Evolutionary conservation across 139 green algal species (phyloP).

Genomic region (Pleodorina starrii): DNA sequence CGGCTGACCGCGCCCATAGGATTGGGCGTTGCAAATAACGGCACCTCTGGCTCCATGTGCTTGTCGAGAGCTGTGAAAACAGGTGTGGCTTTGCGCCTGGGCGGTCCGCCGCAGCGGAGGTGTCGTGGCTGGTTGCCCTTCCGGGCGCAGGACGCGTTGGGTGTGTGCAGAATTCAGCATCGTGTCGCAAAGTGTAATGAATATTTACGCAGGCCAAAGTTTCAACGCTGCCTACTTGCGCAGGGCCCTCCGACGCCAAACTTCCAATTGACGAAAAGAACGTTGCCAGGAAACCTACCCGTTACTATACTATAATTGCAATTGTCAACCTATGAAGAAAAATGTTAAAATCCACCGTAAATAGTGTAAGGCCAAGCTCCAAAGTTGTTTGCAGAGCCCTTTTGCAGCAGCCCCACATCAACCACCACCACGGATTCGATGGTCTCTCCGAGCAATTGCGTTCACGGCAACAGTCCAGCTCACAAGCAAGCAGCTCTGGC

Average conservation of each 20-base stretch:
- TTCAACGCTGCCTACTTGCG: no score
- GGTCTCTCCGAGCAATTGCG: background rate
- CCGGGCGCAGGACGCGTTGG: conserved; percentile 12
- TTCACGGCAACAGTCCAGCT: background rate
- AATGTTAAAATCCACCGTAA: background rate
- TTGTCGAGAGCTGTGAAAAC: background rate
- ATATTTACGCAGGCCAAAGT: no score
- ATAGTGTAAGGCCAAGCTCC: background rate
- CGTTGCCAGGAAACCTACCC: background rate
- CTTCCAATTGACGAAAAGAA: background rate
- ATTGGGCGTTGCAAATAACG: background rate
- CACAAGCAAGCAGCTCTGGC: background rate
- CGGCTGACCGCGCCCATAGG: background rate
- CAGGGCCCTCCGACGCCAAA: background rate
- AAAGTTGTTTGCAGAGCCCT: background rate
- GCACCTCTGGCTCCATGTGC: background rate
- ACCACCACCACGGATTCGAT: background rate
- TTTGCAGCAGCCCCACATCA: background rate
- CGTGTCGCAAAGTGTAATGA: background rate
- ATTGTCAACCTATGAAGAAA: background rate
- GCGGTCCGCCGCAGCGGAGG: background rate
- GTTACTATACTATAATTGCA: background rate
- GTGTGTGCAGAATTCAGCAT: background rate
- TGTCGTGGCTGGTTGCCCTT: background rate
- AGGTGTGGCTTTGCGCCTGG: background rate